Percentiles rank a stretch among this genome's conserved stretches.
phyloP scores from a whole-genome alignment of 345 rosid genomes.

The Citrus maxima region DNA sequence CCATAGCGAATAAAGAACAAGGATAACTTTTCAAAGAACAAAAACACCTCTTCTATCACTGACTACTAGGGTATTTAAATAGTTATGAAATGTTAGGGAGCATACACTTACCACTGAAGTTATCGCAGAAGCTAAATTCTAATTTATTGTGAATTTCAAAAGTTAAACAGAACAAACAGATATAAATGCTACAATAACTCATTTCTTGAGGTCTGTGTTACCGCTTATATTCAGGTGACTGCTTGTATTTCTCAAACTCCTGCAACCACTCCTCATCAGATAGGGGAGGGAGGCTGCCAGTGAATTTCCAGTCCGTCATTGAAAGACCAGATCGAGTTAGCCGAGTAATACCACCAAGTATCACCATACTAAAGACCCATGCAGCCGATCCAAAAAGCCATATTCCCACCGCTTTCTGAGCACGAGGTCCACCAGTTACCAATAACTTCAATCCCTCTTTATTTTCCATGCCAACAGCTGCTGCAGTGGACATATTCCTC shows the following conservation, averaged over 20 bases:
- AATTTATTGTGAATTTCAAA: neutral
- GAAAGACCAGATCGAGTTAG: constrained; percentile 93
- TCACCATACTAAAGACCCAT: constrained; percentile 93
- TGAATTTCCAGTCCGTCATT: constrained; percentile 95
- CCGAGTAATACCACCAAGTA: constrained; percentile 82
- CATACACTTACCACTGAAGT: neutral
- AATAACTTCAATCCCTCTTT: constrained; percentile 72
- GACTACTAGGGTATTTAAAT: neutral
- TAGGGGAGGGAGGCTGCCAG: constrained; percentile 79
- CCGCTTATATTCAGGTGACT: constrained; percentile 88
- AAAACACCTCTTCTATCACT: neutral
- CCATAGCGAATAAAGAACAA: neutral
- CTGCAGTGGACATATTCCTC: constrained; percentile 53
- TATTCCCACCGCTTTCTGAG: constrained; percentile 82
- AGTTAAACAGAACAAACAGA: neutral
- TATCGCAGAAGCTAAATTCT: neutral
- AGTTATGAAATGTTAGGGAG: neutral
- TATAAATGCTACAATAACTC: neutral
- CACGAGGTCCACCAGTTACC: constrained; percentile 74
- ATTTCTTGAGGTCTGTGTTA: constrained; percentile 5
- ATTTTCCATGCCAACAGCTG: constrained; percentile 40
- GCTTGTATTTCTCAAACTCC: constrained; percentile 88
- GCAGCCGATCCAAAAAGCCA: constrained; percentile 98
- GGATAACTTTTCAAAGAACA: neutral
- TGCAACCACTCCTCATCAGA: constrained; percentile 72